Percentiles rank a stretch among this genome's conserved stretches.
These are phyloP conservation scores for Aegilops bicornis DNA, from an alignment of 176 grass and related monocot genomes.

Conservation along the genomic window DNA sequence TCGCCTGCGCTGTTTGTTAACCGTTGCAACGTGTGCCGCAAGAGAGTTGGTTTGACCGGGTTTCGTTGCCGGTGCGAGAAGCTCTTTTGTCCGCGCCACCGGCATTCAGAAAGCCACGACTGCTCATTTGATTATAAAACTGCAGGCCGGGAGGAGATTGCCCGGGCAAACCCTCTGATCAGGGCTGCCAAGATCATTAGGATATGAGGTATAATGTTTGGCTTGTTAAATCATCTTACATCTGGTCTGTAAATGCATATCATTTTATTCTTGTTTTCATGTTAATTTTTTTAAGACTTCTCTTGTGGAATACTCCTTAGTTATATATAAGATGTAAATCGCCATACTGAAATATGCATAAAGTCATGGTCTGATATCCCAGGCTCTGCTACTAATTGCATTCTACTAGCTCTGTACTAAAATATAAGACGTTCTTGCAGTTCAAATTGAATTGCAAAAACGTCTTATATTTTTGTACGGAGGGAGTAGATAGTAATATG, in stretches of 20 bases:
- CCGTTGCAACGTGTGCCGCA: slow-evolving; percentile 43
- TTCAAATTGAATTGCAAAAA: too few species aligned
- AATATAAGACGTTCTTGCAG: too few species aligned
- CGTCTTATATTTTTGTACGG: too few species aligned
- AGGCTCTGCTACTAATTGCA: neutral
- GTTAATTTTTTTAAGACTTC: neutral
- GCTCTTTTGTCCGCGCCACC: slow-evolving; percentile 42
- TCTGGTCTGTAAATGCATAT: neutral
- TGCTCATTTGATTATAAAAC: slow-evolving; percentile 59
- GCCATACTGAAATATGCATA: neutral
- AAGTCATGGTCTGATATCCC: neutral
- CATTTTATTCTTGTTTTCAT: neutral
- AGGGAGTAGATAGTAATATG: neutral
- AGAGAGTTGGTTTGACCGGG: slow-evolving; percentile 42
- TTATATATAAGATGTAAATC: neutral
- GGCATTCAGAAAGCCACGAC: slow-evolving; percentile 47
- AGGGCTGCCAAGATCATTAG: slow-evolving; percentile 53
- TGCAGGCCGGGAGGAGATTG: slow-evolving; percentile 35
- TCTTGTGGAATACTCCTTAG: neutral
- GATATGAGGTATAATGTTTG: slow-evolving; percentile 48
- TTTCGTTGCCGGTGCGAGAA: slow-evolving; percentile 45
- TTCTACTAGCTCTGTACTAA: neutral
- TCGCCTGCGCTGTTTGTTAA: slow-evolving; percentile 32
- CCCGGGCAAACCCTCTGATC: slow-evolving; percentile 39
- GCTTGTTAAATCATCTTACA: neutral